These are phyloP conservation scores for Warburgia ugandensis DNA, from an alignment of 164 flowering plant species.

Conservation along the genomic window DNA sequence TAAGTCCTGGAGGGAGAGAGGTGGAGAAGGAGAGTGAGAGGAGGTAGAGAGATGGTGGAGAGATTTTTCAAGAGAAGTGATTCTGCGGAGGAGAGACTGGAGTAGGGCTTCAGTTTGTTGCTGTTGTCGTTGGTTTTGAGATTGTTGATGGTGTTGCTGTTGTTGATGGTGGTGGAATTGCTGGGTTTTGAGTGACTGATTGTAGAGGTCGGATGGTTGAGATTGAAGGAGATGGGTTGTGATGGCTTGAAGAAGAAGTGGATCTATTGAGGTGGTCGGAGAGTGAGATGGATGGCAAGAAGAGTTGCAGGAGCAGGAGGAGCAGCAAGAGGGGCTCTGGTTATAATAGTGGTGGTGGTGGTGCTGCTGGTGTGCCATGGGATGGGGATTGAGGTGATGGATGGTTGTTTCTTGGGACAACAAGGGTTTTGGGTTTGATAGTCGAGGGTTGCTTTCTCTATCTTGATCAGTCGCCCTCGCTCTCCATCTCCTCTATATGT, in stretches of 20 bases:
- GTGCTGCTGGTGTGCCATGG: conserved; percentile 49
- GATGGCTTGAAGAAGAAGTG: conserved; percentile 35
- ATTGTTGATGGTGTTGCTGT: conserved; percentile 6
- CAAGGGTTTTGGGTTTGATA: too few relatives aligned
- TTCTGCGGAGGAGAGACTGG: conserved; percentile 46
- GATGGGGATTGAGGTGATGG: background rate
- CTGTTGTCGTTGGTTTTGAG: conserved; percentile 5
- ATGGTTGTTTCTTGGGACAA: background rate
- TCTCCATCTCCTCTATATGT: too few relatives aligned
- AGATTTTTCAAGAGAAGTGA: conserved; percentile 14
- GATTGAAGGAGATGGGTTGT: conserved; percentile 35
- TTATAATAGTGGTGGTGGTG: conserved; percentile 20
- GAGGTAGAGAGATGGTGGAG: conserved; percentile 9
- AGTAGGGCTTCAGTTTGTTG: conserved; percentile 21
- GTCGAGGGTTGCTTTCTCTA: too few relatives aligned
- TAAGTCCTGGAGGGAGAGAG: conserved; percentile 40
- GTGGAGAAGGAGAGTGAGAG: conserved; percentile 6
- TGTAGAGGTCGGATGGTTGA: conserved; percentile 15
- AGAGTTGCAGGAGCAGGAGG: conserved; percentile 13
- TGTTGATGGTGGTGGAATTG: conserved; percentile 9
- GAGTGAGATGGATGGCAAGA: conserved; percentile 9
- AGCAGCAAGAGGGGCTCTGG: conserved; percentile 18
- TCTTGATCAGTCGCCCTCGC: too few relatives aligned
- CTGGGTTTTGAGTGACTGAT: conserved; percentile 12
- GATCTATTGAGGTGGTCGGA: conserved; percentile 22